Base-by-base conservation (phyloP, 257 asterid genomes). In the Haberlea rhodopensis region DNA sequence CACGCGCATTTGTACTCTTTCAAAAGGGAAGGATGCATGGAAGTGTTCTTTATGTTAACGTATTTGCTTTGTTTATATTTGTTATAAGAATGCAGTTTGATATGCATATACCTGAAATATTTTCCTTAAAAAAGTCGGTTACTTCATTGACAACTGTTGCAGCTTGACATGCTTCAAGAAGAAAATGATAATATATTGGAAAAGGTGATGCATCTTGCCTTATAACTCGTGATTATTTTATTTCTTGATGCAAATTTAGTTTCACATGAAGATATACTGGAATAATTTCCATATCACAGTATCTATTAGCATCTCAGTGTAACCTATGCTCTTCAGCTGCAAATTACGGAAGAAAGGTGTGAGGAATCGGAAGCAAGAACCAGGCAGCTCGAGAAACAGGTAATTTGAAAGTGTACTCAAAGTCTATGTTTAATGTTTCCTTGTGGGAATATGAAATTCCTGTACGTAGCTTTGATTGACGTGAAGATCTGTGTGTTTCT, bases 121-220 rank as follows among this genome's bases (percentile, higher is more conserved):
- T 58, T 43, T 32, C 34, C 49, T 16, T 37, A 18, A 66, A 49
- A 32, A 53, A 16, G 48, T 18, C 20, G 19, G 26, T 69, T 48
- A 55, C 60, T 66, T 24, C 53, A 53, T 66, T 77, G 54, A 75
- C 52, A 62, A 24, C 31, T 2, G 71, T 19, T 71, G 80, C 94
- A 92, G 98, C 85, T 92, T 72, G 99, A 92, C 78, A 85, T 89
- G 96, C 99, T 92, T 76, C 99, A 92, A 71, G 99, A 89, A 84
- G 96, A 92, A 81, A 92, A 92, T 66, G 99, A 89, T 64, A 82
- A 80, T 76, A 76, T 92, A 76, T 67, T 85, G 46, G 96, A 87
- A 65, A 92, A 92, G 99, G 99, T 92, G 62, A 72, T 73, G 57
- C 66, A 66, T 28, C 29, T 57, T 65, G 28, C 67, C 62, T 75